Evolutionary conservation across 352 stramenopile genomes (phyloP), one percentile per base, ranked within the genome.

Genomic region (Peronosclerospora sorghi): DNA sequence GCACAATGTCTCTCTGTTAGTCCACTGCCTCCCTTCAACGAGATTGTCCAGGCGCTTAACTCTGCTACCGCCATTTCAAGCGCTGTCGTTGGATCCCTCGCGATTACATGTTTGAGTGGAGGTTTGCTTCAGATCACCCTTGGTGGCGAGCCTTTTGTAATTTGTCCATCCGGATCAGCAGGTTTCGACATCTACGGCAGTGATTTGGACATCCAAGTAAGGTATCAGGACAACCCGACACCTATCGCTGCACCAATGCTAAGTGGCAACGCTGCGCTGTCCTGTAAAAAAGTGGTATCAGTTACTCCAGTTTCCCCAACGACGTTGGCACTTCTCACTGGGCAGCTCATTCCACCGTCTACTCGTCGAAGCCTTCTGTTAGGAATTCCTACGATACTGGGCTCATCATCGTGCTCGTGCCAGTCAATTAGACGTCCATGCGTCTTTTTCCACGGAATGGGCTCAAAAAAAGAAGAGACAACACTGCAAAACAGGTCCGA

Each of bases 381-480:
- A 19, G 26, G 13, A 35, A 51, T 13, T 44, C 30, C 23, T 17
- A 32, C 0, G 20, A 48, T 1, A 20, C 37, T 19, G 26, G 15
- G n/a, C n/a, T n/a, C n/a, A 13, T 9, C 8, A 3, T 4, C 35
- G 8, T 59, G 51, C 8, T 27, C 35, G 2, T 55, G 51, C 30
- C 43, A 55, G 29, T 51, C 41, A 32, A 48, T 18, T 10, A 35
- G 38, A 5, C 41, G 49, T 18, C 49, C 30, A 8, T 56, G 49
- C n/a, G 20, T 51, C 29, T 56, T 56, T 15, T 32, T 76, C 36
- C 64, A 76, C 27, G 62, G 64, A 5, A 28, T 73, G 8, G 64
- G 56, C 24, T 26, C 59, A 26, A 45, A 36, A 19, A 48, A 65
- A 13, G n/a, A n/a, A n/a, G n/a, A n/a, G n/a, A n/a, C n/a, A n/a